Evolutionary conservation across 129 eudicot genomes (phyloP), one percentile per base, ranked within the genome.

Genomic region (Saposhnikovia divaricata): DNA sequence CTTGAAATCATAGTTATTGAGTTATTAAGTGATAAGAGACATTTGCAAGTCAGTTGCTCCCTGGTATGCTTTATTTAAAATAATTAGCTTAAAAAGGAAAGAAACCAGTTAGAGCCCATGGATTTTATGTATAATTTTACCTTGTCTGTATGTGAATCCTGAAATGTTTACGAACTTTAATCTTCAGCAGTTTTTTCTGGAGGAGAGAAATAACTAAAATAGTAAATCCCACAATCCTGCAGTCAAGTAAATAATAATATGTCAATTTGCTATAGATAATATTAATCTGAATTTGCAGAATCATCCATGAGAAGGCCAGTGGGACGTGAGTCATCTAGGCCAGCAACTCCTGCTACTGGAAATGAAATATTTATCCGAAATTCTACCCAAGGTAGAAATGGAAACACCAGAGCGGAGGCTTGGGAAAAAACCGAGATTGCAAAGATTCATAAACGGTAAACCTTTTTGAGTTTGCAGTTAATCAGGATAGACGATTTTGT

Each of bases 401-500:
- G 79, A 74, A 81, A 82, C 44, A 74, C 81, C 83, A 87, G 84
- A 80, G 85, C 89, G 74, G 93, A 89, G 47, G 87, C 92, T 59
- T 93, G 98, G 98, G 96, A 90, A 74, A 82, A 53, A 82, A 81
- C 91, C n/a, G 87, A 88, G 77, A 77, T 86, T 82, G 86, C 74
- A 70, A 93, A 89, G 83, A 87, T 93, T 69, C 81, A 83, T 51
- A 91, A 90, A 75, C 46, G 92, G 96, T 89, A 82, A 23, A 65
- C 66, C 51, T 57, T 42, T 46, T 5, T 48, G 23, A 48, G 47
- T 42, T 82, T 11, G 25, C 16, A 9, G 53, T 47, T 25, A n/a
- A 47, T 76, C 34, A 61, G 55, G n/a, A 46, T 44, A 38, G n/a
- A 28, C 0, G 74, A 69, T 69, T 69, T 69, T 18, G 44, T 38